A percentile compares a stretch with the other conserved stretches of the same genome.
These are phyloP conservation scores for Dictyostelium purpureum DNA, from an alignment of 78 protist genomes.

Conservation along the genomic window DNA sequence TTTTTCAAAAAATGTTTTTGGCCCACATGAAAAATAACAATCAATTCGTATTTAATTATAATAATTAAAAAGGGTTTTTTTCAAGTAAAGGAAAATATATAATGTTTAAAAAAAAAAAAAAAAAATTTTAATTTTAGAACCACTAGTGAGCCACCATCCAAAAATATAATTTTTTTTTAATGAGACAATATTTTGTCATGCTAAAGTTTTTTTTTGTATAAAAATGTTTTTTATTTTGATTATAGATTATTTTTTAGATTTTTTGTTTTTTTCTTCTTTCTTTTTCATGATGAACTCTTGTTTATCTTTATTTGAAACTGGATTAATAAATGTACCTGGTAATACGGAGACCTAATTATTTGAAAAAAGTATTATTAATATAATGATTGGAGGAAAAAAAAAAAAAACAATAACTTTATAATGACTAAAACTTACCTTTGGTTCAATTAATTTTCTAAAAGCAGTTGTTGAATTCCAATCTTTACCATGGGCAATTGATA, in stretches of 20 bases:
- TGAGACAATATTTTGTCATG: neutral
- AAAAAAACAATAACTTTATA: neutral
- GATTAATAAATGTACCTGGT: constrained; percentile 53
- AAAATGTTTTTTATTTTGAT: neutral
- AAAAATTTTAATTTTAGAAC: no score
- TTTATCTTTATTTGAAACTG: constrained; percentile 36
- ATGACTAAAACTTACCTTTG: constrained; percentile 6
- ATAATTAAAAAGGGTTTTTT: no score
- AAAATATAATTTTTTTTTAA: no score
- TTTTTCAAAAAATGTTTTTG: no score
- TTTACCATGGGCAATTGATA: constrained; percentile 31
- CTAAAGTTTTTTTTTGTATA: no score
- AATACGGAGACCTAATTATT: constrained; percentile 1
- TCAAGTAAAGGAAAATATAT: no score
- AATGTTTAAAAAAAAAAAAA: no score
- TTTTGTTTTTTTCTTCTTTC: constrained; percentile 21
- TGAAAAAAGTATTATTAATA: neutral
- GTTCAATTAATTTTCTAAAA: constrained; percentile 41
- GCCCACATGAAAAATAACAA: no score
- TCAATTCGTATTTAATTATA: no score
- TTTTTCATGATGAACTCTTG: neutral
- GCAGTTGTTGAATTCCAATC: constrained; percentile 62
- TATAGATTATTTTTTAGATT: neutral
- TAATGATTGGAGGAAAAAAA: neutral
- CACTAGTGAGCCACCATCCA: no score